Base-by-base conservation (phyloP, 139 green algal genomes). In the Chlorella sp. region DNA sequence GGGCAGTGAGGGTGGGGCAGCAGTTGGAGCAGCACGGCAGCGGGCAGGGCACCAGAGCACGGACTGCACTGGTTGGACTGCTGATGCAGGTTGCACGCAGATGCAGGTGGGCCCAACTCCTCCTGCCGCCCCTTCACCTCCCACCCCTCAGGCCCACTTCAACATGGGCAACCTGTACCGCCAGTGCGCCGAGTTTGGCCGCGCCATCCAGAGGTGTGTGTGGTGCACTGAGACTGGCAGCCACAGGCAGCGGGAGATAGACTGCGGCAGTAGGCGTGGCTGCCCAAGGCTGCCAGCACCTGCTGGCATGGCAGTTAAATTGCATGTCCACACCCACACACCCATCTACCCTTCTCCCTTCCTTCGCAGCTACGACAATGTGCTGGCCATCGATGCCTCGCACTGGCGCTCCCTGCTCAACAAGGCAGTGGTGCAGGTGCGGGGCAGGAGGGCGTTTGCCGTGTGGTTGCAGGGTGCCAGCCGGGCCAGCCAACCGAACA, bases 341-440 rank as follows among this genome's bases (percentile, higher is more conserved):
- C 21, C 11, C 70, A 78, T 23, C 39, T 34, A 2, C 34, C 69
- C 69, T 9, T 16, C 44, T 23, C 69, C 17, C 69, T 21, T 11
- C 2, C 4, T 9, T 3, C 28, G 71, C 82, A 86, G 82, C 56
- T 95, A 96, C 73, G 78, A 93, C 57, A 47, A 65, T 20, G 88
- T 95, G 70, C 76, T 95, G 65, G 41, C 32, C 21, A 62, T 88
- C 1, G 74, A 91, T 34, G 81, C 87, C 30, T 69, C 68, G 21
- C 80, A 95, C 84, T 95, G 92, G 92, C 83, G 87, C 34, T 89
- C 85, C 23, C 74, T 91, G 87, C 90, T 95, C 28, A 95, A 96
- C 83, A 88, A 89, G 51, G 88, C 91, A 26, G 91, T 96, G 51
- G 87, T 89, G 55, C 86, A 82, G 76, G 76, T 73, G 60, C 13